Percentiles rank a stretch among this genome's conserved stretches.
These are phyloP conservation scores for Magnaporthiopsis rhizophila DNA, from an alignment of 2,329 filamentous ascomycete genomes.

Conservation along the genomic window DNA sequence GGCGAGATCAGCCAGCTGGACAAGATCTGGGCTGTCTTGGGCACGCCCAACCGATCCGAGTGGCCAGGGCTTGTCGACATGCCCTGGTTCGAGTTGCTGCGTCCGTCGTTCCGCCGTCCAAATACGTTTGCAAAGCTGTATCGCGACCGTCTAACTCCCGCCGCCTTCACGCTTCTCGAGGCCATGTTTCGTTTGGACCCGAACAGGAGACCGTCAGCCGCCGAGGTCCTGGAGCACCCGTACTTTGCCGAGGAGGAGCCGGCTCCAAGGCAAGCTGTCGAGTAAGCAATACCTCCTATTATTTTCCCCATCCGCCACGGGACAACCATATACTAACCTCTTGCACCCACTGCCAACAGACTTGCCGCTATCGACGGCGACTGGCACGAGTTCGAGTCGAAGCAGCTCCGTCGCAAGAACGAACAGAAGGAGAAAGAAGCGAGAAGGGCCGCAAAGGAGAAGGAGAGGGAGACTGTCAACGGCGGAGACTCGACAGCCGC, in stretches of 20 bases:
- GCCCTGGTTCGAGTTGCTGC: constrained; percentile 91
- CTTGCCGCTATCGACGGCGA: constrained; percentile 79
- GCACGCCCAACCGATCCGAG: constrained; percentile 73
- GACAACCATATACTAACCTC: constrained; percentile 1
- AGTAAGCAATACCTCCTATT: constrained; percentile 47
- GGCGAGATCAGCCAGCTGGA: constrained; percentile 94
- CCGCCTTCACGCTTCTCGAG: constrained; percentile 73
- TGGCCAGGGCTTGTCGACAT: constrained; percentile 92
- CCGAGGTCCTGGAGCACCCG: constrained; percentile 73
- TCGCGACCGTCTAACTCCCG: constrained; percentile 64
- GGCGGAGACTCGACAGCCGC: constrained; percentile 7
- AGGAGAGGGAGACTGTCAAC: constrained; percentile 24
- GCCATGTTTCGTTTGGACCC: constrained; percentile 91
- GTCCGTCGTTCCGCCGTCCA: constrained; percentile 64
- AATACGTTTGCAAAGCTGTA: constrained; percentile 80
- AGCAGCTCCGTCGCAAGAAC: constrained; percentile 84
- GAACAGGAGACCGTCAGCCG: constrained; percentile 69
- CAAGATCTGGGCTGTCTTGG: constrained; percentile 89
- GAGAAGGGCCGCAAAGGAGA: constrained; percentile 32
- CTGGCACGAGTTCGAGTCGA: constrained; percentile 98
- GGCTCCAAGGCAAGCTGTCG: constrained; percentile 64
- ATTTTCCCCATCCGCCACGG: background rate
- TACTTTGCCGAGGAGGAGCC: constrained; percentile 87
- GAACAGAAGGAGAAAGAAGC: constrained; percentile 56
- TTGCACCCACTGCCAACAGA: constrained; percentile 31